Conservation (phyloP, 805 yeast species). For the Teunomyces funiuensis region DNA sequence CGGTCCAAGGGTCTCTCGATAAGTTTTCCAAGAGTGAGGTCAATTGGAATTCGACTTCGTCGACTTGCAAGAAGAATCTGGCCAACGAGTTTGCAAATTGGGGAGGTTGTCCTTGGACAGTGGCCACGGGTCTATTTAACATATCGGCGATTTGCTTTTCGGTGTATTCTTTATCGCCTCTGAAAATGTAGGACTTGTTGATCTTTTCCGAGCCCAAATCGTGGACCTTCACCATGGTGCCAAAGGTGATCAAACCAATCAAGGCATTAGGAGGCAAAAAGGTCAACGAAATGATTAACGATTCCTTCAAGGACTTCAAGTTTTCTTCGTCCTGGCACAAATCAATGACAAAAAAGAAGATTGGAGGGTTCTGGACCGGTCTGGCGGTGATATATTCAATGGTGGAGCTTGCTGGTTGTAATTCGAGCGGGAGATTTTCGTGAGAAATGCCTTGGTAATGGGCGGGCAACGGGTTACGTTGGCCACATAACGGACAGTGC, state of each 20-base stretch:
- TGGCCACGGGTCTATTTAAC: slow-evolving; percentile 38
- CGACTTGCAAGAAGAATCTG: slow-evolving; percentile 71
- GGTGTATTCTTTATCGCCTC: slow-evolving; percentile 85
- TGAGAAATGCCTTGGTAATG: slow-evolving; percentile 76
- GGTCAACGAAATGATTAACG: slow-evolving; percentile 70
- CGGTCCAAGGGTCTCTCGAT: slow-evolving; percentile 84
- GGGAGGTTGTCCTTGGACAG: slow-evolving; percentile 24
- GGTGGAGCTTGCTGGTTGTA: slow-evolving; percentile 66
- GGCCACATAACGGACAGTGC: slow-evolving; percentile 82
- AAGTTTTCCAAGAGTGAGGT: slow-evolving; percentile 77
- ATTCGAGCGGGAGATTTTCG: slow-evolving; percentile 79
- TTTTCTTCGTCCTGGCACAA: slow-evolving; percentile 88
- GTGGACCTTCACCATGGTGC: slow-evolving; percentile 88
- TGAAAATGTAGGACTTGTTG: slow-evolving; percentile 75
- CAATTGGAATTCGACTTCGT: slow-evolving; percentile 79
- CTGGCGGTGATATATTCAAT: slow-evolving; percentile 82
- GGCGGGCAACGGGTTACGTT: slow-evolving; percentile 77
- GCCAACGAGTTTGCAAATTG: slow-evolving; percentile 38
- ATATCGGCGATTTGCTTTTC: slow-evolving; percentile 63
- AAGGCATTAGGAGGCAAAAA: slow-evolving; percentile 87
- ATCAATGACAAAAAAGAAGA: slow-evolving; percentile 83
- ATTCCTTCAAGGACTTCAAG: slow-evolving; percentile 77
- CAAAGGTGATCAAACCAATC: slow-evolving; percentile 84
- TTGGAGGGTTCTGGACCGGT: slow-evolving; percentile 82
- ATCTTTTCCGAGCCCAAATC: slow-evolving; percentile 67